Evolutionary conservation across 2,329 filamentous ascomycete species (phyloP).

Genomic region (Clarireedia sp.): DNA sequence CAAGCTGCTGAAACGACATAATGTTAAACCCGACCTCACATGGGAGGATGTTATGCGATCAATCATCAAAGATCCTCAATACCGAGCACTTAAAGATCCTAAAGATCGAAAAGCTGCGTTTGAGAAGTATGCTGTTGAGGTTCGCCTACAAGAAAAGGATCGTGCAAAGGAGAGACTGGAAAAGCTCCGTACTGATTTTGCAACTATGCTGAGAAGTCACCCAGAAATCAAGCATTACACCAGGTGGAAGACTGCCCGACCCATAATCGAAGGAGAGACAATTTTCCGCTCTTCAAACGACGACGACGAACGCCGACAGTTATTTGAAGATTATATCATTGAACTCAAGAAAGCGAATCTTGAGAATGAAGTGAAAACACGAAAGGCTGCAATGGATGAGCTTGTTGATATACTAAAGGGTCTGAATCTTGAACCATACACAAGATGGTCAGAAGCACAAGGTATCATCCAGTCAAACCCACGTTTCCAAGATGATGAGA

Average conservation of each 20-base stretch:
- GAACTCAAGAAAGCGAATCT: slow-evolving; percentile 74
- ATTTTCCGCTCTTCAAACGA: slow-evolving; percentile 88
- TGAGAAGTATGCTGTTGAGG: slow-evolving; percentile 88
- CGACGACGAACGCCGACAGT: slow-evolving; percentile 76
- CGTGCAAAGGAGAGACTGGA: slow-evolving; percentile 85
- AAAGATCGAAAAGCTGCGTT: slow-evolving; percentile 86
- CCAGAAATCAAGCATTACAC: slow-evolving; percentile 97
- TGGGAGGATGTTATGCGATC: slow-evolving; percentile 86
- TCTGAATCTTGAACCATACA: slow-evolving; percentile 84
- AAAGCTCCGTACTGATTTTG: slow-evolving; percentile 89
- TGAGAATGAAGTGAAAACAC: slow-evolving; percentile 63
- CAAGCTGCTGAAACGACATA: slow-evolving; percentile 78
- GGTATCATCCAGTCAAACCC: slow-evolving; percentile 69
- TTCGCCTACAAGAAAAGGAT: slow-evolving; percentile 87
- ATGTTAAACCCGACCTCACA: slow-evolving; percentile 83
- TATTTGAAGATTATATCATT: slow-evolving; percentile 89
- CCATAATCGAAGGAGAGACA: slow-evolving; percentile 89
- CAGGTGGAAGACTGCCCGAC: slow-evolving; percentile 90
- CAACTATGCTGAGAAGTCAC: slow-evolving; percentile 90
- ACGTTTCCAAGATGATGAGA: slow-evolving; percentile 71
- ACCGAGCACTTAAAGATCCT: slow-evolving; percentile 85
- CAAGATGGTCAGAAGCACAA: slow-evolving; percentile 87
- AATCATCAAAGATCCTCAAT: slow-evolving; percentile 85
- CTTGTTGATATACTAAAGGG: slow-evolving; percentile 69
- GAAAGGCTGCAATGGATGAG: slow-evolving; percentile 77